A percentile compares a stretch with the other conserved stretches of the same genome.
Conservation (phyloP, 441 rosid species). For the Corymbia citriodora region DNA sequence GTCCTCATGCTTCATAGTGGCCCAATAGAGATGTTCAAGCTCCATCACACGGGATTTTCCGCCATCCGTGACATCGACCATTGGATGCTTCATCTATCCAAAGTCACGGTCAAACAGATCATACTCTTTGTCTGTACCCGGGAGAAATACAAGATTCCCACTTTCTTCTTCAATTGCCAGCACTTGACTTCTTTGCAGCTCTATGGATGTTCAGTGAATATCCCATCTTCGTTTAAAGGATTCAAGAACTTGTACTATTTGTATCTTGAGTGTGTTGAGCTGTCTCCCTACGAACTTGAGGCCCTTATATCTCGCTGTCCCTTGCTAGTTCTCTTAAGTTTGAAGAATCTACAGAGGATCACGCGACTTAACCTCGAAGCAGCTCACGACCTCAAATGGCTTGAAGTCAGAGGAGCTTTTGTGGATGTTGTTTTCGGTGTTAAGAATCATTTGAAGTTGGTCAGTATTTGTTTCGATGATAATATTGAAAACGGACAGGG, state of each 20-base stretch:
- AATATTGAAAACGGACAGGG: background rate
- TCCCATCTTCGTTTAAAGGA: conserved; percentile 22
- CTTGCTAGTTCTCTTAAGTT: conserved; percentile 12
- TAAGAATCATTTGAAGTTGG: background rate
- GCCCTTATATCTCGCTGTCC: conserved; percentile 19
- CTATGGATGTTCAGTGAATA: conserved; percentile 16
- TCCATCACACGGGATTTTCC: background rate
- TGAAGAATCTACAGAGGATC: background rate
- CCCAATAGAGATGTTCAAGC: background rate
- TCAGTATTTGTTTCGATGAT: background rate
- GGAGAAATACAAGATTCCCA: conserved; percentile 18
- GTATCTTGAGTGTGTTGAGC: conserved; percentile 8
- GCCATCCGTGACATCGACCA: conserved; percentile 5
- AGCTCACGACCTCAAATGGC: background rate
- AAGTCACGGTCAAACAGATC: conserved; percentile 12
- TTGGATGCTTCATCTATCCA: conserved; percentile 14
- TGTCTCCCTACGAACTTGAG: conserved; percentile 10
- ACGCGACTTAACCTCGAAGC: background rate
- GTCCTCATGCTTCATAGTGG: background rate
- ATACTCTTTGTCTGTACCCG: background rate
- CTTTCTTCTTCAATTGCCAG: conserved; percentile 15
- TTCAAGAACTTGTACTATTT: conserved; percentile 19
- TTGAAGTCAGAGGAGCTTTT: background rate
- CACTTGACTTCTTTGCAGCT: conserved; percentile 15
- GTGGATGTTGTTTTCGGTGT: background rate